phyloP scores from a whole-genome alignment of 2,329 filamentous ascomycete species.

The Colletotrichum brevisporum region DNA sequence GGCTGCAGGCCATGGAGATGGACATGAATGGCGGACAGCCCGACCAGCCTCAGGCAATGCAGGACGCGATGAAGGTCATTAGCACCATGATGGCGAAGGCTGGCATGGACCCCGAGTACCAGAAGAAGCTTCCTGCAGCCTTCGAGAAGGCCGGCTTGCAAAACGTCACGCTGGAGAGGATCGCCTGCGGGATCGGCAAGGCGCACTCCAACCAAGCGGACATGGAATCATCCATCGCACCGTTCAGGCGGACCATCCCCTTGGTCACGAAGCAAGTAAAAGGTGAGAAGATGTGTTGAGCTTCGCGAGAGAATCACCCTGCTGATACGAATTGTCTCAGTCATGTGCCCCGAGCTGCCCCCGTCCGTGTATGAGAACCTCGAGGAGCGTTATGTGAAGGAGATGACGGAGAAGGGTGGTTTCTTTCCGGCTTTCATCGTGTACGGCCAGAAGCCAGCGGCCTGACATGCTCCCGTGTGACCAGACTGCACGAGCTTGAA shows the following conservation, averaged over 20 bases:
- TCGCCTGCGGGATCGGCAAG: constrained; percentile 24
- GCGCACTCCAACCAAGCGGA: constrained; percentile 11
- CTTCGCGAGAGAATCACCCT: too few species aligned
- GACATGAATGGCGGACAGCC: background rate
- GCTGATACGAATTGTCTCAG: background rate
- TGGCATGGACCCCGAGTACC: constrained; percentile 22
- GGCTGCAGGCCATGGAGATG: constrained; percentile 38
- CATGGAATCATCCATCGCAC: constrained; percentile 11
- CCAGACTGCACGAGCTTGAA: too few species aligned
- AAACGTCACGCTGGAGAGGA: constrained; percentile 11
- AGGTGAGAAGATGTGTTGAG: background rate
- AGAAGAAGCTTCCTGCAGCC: background rate
- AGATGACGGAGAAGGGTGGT: constrained; percentile 34
- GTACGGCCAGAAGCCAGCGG: background rate
- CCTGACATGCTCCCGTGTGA: background rate
- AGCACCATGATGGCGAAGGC: constrained; percentile 25
- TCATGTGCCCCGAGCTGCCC: constrained; percentile 10
- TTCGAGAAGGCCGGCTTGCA: constrained; percentile 30
- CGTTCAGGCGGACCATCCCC: constrained; percentile 10
- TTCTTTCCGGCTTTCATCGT: background rate
- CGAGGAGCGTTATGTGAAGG: constrained; percentile 26
- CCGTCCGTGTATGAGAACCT: constrained; percentile 4
- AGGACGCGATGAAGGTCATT: constrained; percentile 23
- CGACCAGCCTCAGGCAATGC: constrained; percentile 5
- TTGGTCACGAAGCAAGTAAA: background rate